Evolutionary conservation across 1,284 basidiomycete species (phyloP), one percentile per base, ranked within the genome.

Genomic region (Leccinum solheimii): DNA sequence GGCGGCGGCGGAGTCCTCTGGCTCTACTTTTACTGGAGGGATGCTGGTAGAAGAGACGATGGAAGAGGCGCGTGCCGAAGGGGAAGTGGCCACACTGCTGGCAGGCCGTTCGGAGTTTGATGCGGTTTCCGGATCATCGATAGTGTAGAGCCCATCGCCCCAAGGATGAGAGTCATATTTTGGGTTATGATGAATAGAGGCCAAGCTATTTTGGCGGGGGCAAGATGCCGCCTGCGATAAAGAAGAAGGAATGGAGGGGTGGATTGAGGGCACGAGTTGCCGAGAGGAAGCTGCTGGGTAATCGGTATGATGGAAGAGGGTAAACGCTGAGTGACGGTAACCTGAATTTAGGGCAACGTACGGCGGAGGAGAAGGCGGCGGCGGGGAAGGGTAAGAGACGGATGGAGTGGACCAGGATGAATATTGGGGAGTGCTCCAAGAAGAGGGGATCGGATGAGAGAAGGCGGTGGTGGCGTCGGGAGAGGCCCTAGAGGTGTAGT

Each of bases 101-200:
- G 68, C 72, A 58, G 72, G 74, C 58, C 70, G 64, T 73, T 74
- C 70, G 65, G 73, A 75, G 69, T 73, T 75, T 55, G 75, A 70
- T 70, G 66, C 63, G 43, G 72, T 67, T 56, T 72, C 73, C 57
- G 74, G 67, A 61, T 75, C 69, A 65, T 74, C 72, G 60, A 74
- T 65, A 26, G 75, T 68, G 55, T 75, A 74, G 52, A 76, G 69
- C 69, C 68, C 73, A 55, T 72, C 65, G 63, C 68, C 64, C 72
- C 74, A 76, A 2, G 66, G 54, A 51, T 75, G 60, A 19, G 70
- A 26, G 62, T 71, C 68, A 5, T 64, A 73, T 59, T 73, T 73
- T 38, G 57, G 55, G 13, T 58, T 43, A 5, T 32, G 32, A 19
- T 55, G 3, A 19, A 65, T 49, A 5, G 71, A 64, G 50, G 72